Evolutionary conservation across 2,329 filamentous ascomycete species (phyloP), one percentile per base, ranked within the genome.

Genomic region (Fusarium sp.): DNA sequence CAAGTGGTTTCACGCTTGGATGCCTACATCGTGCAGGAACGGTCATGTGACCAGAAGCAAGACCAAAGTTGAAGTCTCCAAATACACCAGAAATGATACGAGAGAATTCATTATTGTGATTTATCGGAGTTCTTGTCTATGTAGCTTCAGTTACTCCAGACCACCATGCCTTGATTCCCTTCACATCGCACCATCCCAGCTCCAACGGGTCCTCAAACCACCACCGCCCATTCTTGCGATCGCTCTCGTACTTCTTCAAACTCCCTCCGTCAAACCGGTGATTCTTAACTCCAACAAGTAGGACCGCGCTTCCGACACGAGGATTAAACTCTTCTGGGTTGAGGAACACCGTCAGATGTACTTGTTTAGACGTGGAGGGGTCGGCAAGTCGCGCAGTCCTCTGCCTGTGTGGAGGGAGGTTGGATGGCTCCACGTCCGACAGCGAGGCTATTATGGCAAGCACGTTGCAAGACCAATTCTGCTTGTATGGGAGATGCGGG

Each of bases 391-490:
- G 84, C 0, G 87, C 88, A 0, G 83, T 86, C n/a, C 88, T 84
- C 74, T 90, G 88, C n/a, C 76, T 83, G 68, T 85, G 84, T 0
- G 88, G 88, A 1, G 85, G 86, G 7, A 90, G 80, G 4, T 85
- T 82, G 0, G 86, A 87, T 2, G 88, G 82, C 67, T 89, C 86
- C 18, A 89, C 79, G 1, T 81, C 82, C 0, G 86, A 87, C 5
- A 90, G 79, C 2, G 84, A 84, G 0, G 82, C 80, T 5, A 90
- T 69, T n/a, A 90, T 82, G 64, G 84, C 87, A 5, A 91, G 84
- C 8, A 89, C 81, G 70, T 90, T 90, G 78, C 87, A 85, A 54
- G 86, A 86, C 88, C 88, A 91, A 76, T 90, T 90, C 68, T 90
- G 88, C 63, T 86, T 86, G 79, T 88, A 90, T 2, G 88, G 88